Percentiles rank a stretch among this genome's conserved stretches.
Conservation (phyloP, 1,284 basidiomycete genomes). For the Cryptococcus sp. region DNA sequence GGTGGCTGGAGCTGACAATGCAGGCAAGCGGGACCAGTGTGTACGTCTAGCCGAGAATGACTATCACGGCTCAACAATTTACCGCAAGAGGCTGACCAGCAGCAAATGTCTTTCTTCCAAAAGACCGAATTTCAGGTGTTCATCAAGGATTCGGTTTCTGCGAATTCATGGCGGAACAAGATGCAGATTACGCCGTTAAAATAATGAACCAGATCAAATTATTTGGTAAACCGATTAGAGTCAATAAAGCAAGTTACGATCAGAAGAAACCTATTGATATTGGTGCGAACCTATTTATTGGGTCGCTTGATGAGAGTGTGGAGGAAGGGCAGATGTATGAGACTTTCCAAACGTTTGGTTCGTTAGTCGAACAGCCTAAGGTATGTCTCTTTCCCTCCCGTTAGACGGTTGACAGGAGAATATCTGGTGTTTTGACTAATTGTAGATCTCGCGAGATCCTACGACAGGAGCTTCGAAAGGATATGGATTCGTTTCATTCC, state of each 20-base stretch:
- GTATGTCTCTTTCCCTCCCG: too few species aligned
- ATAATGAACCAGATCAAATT: conserved; percentile 99
- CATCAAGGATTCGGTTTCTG: conserved; percentile 99
- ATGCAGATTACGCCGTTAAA: conserved; percentile 98
- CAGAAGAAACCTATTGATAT: conserved; percentile 92
- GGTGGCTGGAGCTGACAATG: conserved; percentile 10
- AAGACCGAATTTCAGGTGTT: conserved; percentile 94
- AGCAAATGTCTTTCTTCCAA: conserved; percentile 99
- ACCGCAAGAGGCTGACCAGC: conserved; percentile 13
- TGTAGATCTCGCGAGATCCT: conserved; percentile 79
- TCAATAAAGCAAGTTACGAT: conserved; percentile 96
- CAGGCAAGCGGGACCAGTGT: conserved; percentile 90
- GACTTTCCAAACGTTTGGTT: conserved; percentile 91
- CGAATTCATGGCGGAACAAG: conserved; percentile 96
- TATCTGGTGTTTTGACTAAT: not conserved
- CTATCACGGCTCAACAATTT: too few species aligned
- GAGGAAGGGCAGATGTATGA: conserved; percentile 91
- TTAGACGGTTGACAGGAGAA: not conserved
- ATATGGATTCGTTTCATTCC: conserved; percentile 94
- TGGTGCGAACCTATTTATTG: conserved; percentile 94
- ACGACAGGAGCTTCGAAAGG: conserved; percentile 81
- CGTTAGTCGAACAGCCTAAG: conserved; percentile 90
- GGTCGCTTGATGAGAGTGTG: conserved; percentile 87
- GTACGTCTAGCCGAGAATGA: too few species aligned
- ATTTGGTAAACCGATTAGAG: conserved; percentile 95